These are phyloP conservation scores for Neolecta irregularis DNA, from an alignment of 1,139 yeast genomes.

Conservation along the genomic window DNA sequence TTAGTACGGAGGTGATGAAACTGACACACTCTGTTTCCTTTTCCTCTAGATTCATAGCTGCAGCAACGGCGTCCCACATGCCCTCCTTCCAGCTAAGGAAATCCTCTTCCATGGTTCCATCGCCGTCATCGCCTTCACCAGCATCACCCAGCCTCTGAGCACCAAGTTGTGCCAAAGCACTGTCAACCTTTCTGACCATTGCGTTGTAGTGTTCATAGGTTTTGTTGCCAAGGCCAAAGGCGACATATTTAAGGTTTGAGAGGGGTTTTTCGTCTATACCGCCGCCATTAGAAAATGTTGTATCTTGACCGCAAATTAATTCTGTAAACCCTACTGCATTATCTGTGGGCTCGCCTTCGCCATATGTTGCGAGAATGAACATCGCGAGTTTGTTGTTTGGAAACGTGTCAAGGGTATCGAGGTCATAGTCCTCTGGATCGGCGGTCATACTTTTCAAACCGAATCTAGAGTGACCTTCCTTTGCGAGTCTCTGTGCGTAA, in stretches of 20 bases:
- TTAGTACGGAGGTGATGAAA: constrained; percentile 44
- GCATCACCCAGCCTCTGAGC: constrained; percentile 55
- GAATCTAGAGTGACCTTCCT: constrained; percentile 70
- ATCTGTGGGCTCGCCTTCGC: constrained; percentile 98
- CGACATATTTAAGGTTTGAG: constrained; percentile 47
- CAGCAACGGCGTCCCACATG: constrained; percentile 23
- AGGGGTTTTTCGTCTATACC: constrained; percentile 37
- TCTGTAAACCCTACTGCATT: constrained; percentile 60
- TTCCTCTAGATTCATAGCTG: constrained; percentile 47
- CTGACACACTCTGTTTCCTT: constrained; percentile 34
- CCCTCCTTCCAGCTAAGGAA: constrained; percentile 83
- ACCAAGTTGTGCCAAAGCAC: constrained; percentile 42
- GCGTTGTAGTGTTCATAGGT: constrained; percentile 86
- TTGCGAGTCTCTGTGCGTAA: constrained; percentile 77
- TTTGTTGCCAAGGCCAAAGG: constrained; percentile 85
- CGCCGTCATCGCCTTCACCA: constrained; percentile 92
- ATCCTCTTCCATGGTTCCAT: constrained; percentile 90
- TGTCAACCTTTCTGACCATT: constrained; percentile 49
- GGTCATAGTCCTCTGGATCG: constrained; percentile 78
- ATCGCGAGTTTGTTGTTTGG: constrained; percentile 43
- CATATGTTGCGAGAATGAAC: constrained; percentile 81
- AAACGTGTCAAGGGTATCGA: constrained; percentile 51
- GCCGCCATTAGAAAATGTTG: constrained; percentile 24
- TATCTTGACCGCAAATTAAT: constrained; percentile 24
- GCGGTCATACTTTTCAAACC: constrained; percentile 75